Evolutionary conservation across 129 eudicot species (phyloP).

Genomic region (Ambrosia artemisiifolia): DNA sequence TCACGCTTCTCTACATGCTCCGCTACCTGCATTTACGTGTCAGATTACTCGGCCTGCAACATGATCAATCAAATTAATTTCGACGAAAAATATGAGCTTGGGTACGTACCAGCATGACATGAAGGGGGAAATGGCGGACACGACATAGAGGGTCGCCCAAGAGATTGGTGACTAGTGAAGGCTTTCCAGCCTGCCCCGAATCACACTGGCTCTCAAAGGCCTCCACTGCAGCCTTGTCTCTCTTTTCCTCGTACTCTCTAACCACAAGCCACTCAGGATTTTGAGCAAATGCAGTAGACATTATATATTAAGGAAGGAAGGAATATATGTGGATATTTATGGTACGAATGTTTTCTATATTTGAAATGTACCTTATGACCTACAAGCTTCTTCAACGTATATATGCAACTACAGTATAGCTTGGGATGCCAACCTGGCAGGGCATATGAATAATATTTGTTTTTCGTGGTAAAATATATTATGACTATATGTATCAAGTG

Average conservation of each 20-base stretch:
- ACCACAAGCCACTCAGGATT: not conserved
- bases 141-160: conserved; percentile 8
- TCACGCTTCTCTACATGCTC: conserved; percentile 44
- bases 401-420: not conserved
- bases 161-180: conserved; percentile 3
- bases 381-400: not conserved
- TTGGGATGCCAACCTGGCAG: not conserved
- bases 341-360: not conserved
- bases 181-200: not conserved
- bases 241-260: not conserved
- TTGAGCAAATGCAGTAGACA: not conserved
- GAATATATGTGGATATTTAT: not conserved
- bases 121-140: conserved; percentile 3
- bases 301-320: not conserved
- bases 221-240: conserved; percentile 1
- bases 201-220: not conserved
- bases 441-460: not conserved
- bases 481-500: not conserved
- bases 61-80: not conserved
- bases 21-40: conserved; percentile 40
- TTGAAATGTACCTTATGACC: conserved; percentile 1
- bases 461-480: not conserved
- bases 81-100: not conserved
- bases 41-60: not conserved
- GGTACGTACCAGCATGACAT: not conserved